Evolutionary conservation across 768 basidiomycete species (phyloP), one percentile per base, ranked within the genome.

Genomic region (Lactarius psammicola): DNA sequence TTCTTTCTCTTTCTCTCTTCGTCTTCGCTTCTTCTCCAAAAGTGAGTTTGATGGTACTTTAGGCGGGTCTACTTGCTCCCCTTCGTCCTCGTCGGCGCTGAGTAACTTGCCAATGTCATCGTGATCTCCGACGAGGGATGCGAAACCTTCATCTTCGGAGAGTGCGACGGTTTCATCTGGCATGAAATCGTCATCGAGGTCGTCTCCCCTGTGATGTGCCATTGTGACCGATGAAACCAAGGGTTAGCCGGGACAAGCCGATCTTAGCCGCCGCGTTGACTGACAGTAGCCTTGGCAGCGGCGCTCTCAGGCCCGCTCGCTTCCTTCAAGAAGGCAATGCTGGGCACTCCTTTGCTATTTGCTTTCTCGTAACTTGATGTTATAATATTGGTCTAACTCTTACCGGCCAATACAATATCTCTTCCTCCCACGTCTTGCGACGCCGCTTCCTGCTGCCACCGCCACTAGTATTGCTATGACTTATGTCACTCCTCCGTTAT

Each of bases 181-280:
- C 59, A 89, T 79, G 72, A 89, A 92, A 69, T 93, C 89, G 74
- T 94, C 93, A 56, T 90, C 90, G 23, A 95, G 81, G 79, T 92
- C 92, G 79, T 95, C 90, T 51, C 88, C 87, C 67, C 80, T 72
- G 62, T 75, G 80, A 76, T 78, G 75, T 54, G 65, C 71, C 71
- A 73, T 76, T 70, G 74, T 73, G 49, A 40, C 40, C 11, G 23
- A 49, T 60, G 46, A 58, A 60, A 40, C 46, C 53, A 51, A 30
- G 26, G n/a, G 8, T 26, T 11, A 53, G 30, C 46, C 63, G 61
- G 55, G 28, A 51, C 46, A 34, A 20, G 57, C 60, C 55, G 59
- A 53, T 46, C 44, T n/a, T 9, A 2, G 20, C 18, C 6, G n/a
- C 44, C 20, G 20, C 20, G 42, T 3, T 36, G 10, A 13, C 36